phyloP scores from a whole-genome alignment of 352 stramenopile species.

The Globisporangium yorkense region DNA sequence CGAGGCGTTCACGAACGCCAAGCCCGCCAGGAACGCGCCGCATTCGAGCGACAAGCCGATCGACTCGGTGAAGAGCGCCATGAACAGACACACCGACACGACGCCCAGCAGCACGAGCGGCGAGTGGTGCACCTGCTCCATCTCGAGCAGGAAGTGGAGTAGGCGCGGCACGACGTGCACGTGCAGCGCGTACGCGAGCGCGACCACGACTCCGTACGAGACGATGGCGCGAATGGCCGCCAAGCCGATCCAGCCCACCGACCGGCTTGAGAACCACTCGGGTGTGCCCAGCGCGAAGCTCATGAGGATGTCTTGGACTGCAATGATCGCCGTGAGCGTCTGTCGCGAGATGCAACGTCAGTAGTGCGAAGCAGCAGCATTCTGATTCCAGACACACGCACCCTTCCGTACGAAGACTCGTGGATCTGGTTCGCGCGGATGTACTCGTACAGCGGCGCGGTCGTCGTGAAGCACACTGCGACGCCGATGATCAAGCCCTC shows the following conservation, averaged over 20 bases:
- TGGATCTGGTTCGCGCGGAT: slow-evolving; percentile 78
- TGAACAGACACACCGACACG: slow-evolving; percentile 79
- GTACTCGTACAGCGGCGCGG: slow-evolving; percentile 75
- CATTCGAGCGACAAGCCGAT: slow-evolving; percentile 82
- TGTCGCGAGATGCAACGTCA: slow-evolving; percentile 11
- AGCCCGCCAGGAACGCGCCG: slow-evolving; percentile 72
- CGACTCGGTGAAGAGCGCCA: slow-evolving; percentile 80
- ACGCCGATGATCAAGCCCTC: slow-evolving; percentile 76
- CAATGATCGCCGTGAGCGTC: slow-evolving; percentile 83
- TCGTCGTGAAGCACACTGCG: slow-evolving; percentile 79
- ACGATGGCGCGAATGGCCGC: slow-evolving; percentile 64
- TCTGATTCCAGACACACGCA: slow-evolving; percentile 17
- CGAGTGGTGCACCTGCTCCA: slow-evolving; percentile 80
- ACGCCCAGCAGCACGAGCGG: slow-evolving; percentile 76
- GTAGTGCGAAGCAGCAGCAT: background rate
- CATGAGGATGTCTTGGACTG: slow-evolving; percentile 81
- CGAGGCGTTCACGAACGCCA: slow-evolving; percentile 76
- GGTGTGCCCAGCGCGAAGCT: slow-evolving; percentile 80
- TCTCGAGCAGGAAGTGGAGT: slow-evolving; percentile 63
- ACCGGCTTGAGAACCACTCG: slow-evolving; percentile 80
- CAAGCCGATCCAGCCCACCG: slow-evolving; percentile 63
- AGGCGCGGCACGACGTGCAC: slow-evolving; percentile 63
- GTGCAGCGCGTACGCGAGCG: slow-evolving; percentile 64
- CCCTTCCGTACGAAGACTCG: slow-evolving; percentile 70
- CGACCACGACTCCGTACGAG: slow-evolving; percentile 63